Percentiles rank a stretch among this genome's conserved stretches.
Evolutionary conservation across 176 grass and related monocot genomes (phyloP).

Genomic region (Poa pratensis): DNA sequence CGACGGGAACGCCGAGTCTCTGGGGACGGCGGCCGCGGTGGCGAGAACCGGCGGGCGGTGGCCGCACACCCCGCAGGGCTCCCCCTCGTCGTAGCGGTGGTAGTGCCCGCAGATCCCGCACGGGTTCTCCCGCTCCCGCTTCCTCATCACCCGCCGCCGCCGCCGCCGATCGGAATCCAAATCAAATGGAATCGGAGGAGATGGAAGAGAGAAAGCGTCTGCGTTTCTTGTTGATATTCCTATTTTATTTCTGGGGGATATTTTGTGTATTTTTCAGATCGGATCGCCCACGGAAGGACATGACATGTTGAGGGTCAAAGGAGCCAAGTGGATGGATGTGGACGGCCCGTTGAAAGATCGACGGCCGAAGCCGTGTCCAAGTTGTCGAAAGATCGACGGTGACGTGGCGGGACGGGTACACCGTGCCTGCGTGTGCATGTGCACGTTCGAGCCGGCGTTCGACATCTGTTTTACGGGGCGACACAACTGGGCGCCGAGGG

Average conservation of each 20-base stretch:
- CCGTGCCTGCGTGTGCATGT: no score
- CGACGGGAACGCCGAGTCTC: constrained; percentile 75
- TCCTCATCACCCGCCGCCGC: constrained; percentile 60
- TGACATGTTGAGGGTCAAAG: background rate
- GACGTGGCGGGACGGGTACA: no score
- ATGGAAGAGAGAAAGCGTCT: background rate
- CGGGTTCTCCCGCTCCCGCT: constrained; percentile 92
- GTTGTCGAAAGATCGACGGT: no score
- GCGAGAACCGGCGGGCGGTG: constrained; percentile 55
- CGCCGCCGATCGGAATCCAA: background rate
- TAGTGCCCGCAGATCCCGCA: constrained; percentile 95
- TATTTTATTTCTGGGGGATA: background rate
- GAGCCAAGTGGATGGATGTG: background rate
- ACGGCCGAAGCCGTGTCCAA: no score
- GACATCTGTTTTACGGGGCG: no score
- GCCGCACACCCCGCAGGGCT: constrained; percentile 91
- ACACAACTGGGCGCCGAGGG: no score
- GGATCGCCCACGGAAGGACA: background rate
- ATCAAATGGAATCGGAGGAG: constrained; percentile 9
- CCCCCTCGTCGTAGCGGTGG: constrained; percentile 90
- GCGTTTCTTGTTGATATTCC: background rate
- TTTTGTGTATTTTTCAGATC: constrained; percentile 10
- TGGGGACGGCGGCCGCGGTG: background rate
- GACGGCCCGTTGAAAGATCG: background rate
- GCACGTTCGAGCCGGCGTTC: no score